Percentiles rank a stretch among this genome's conserved stretches.
These are phyloP conservation scores for Ascochyta koolunga DNA, from an alignment of 2,329 filamentous ascomycete species.

Conservation along the genomic window DNA sequence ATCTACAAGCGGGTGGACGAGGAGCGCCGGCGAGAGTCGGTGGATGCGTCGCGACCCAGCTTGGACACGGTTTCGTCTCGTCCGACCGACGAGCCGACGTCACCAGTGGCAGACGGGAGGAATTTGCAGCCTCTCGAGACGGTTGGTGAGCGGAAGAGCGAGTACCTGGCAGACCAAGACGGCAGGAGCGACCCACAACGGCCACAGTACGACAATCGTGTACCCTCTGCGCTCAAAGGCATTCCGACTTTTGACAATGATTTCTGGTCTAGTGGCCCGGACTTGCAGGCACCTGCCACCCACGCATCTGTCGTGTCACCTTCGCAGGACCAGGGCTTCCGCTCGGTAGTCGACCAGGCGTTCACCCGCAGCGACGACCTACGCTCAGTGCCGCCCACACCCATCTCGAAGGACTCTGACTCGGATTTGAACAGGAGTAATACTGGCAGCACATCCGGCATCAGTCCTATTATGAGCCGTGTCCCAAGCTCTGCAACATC, in stretches of 20 bases:
- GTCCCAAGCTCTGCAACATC: conserved; percentile 55
- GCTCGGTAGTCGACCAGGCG: conserved; percentile 66
- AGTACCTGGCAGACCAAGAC: conserved; percentile 58
- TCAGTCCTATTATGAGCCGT: conserved; percentile 69
- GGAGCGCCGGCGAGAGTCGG: conserved; percentile 64
- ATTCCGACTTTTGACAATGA: conserved; percentile 35
- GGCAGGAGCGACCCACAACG: conserved; percentile 13
- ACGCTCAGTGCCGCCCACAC: conserved; percentile 58
- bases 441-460: conserved; percentile 66
- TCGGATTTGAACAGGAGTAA: conserved; percentile 62
- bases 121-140: conserved; percentile 53
- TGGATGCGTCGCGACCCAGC: conserved; percentile 64
- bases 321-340: conserved; percentile 36
- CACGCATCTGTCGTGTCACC: conserved; percentile 23
- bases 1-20: conserved; percentile 76
- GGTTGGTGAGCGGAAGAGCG: conserved; percentile 64
- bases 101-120: conserved; percentile 27
- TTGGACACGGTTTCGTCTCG: conserved; percentile 56
- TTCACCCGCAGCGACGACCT: conserved; percentile 66
- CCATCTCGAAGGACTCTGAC: conserved; percentile 52
- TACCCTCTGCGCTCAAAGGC: conserved; percentile 24
- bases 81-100: conserved; percentile 27
- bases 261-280: conserved; percentile 32
- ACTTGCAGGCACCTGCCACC: conserved; percentile 18
- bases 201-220: conserved; percentile 9